A percentile compares a stretch with the other conserved stretches of the same genome.
phyloP scores from a whole-genome alignment of 2,329 filamentous ascomycete species.

The Stagonosporopsis vannaccii region DNA sequence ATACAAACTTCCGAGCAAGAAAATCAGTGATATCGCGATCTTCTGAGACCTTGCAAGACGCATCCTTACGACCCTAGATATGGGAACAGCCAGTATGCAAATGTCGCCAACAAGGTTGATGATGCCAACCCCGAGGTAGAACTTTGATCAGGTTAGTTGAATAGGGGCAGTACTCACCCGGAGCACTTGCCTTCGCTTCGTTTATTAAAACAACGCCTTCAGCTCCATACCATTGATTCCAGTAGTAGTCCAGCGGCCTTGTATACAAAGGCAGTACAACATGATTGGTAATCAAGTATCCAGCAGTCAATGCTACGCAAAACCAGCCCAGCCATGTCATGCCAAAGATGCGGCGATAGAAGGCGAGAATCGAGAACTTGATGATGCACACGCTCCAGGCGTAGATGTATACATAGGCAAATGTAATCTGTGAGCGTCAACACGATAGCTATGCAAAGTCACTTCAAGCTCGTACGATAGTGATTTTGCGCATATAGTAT shows the following conservation, averaged over 20 bases:
- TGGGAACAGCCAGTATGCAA: constrained; percentile 22
- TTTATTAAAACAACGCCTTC: constrained; percentile 26
- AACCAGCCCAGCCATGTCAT: constrained; percentile 33
- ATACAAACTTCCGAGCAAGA: constrained; percentile 37
- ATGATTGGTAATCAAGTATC: constrained; percentile 30
- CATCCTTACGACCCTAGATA: constrained; percentile 19
- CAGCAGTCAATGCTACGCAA: constrained; percentile 25
- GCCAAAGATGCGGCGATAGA: constrained; percentile 39
- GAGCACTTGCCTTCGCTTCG: constrained; percentile 27
- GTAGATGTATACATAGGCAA: constrained; percentile 37
- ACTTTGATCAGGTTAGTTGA: constrained; percentile 19
- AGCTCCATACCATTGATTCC: constrained; percentile 30
- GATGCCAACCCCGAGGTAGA: constrained; percentile 34
- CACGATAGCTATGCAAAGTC: not conserved
- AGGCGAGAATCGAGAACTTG: constrained; percentile 36
- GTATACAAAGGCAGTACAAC: constrained; percentile 31
- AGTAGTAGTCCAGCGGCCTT: constrained; percentile 27
- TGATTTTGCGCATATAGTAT: constrained; percentile 36
- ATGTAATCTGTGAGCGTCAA: constrained; percentile 30
- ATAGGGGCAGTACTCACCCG: no score
- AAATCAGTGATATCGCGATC: constrained; percentile 32
- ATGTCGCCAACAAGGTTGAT: constrained; percentile 37
- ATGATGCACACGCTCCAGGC: constrained; percentile 37
- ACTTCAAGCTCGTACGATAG: constrained; percentile 22
- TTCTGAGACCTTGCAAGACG: constrained; percentile 32